Percentiles rank a stretch among this genome's conserved stretches.
Conservation (phyloP, 768 basidiomycete species). For the Dendrothele bispora region DNA sequence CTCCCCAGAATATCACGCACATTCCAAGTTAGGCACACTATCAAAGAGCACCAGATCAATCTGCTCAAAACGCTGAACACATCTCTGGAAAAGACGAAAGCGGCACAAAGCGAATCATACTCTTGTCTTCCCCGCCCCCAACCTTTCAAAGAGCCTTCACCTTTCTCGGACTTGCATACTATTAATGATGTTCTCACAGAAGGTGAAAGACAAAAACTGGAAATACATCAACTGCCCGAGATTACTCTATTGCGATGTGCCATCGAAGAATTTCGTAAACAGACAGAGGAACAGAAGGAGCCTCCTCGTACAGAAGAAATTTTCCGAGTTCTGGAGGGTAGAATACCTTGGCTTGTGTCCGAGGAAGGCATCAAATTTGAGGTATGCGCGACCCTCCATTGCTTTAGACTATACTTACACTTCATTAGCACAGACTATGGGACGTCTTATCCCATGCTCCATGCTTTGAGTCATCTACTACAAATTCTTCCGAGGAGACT, state of each 20-base stretch:
- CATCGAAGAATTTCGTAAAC: constrained; percentile 46
- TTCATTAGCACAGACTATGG: constrained; percentile 55
- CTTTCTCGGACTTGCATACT: constrained; percentile 44
- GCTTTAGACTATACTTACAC: constrained; percentile 1
- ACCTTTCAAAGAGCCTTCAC: constrained; percentile 45
- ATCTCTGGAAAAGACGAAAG: constrained; percentile 56
- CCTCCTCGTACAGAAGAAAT: constrained; percentile 58
- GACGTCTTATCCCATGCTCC: constrained; percentile 53
- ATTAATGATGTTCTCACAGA: constrained; percentile 40
- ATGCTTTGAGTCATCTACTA: constrained; percentile 43
- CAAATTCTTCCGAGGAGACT: constrained; percentile 16
- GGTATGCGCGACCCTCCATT: constrained; percentile 34
- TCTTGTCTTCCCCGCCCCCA: constrained; percentile 56
- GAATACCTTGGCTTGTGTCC: constrained; percentile 56
- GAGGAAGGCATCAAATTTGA: constrained; percentile 54
- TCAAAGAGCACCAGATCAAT: constrained; percentile 58
- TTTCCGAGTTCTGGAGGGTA: constrained; percentile 55
- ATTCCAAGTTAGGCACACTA: constrained; percentile 57
- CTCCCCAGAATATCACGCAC: constrained; percentile 65
- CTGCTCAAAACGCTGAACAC: constrained; percentile 55
- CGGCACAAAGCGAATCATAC: constrained; percentile 53
- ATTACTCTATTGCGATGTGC: constrained; percentile 65
- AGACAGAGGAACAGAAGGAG: constrained; percentile 27
- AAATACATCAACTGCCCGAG: constrained; percentile 39
- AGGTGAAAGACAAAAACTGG: constrained; percentile 25